Evolutionary conservation across 257 asterid genomes (phyloP), one percentile per base, ranked within the genome.

Genomic region (Nicotiana paniculata): DNA sequence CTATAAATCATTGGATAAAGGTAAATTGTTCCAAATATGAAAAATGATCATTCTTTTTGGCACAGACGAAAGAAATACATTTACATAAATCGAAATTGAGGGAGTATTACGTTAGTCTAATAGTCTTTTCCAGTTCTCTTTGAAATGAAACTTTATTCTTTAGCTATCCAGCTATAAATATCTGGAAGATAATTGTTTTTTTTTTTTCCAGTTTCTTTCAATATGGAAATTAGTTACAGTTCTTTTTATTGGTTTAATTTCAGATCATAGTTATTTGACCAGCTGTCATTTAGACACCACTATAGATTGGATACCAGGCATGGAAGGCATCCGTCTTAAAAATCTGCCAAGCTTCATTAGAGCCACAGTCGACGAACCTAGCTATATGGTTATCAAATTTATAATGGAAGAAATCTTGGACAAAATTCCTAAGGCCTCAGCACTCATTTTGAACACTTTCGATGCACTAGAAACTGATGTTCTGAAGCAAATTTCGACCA

Each of bases 301-400:
- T 1, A 46, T 88, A 21, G 88, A 86, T 68, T 88, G 86, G 89
- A 84, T 85, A 39, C 85, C 85, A 1, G 82, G 81, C 26, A 83
- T 88, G 90, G 26, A 88, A 46, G 80, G 13, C 12, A 79, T 88
- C 26, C 80, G 79, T 4, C 32, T 86, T 26, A 86, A 58, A 21
- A 84, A 88, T 48, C 69, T 88, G 6, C 89, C 89, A 9, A 86
- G 46, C 39, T 80, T 88, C 80, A 10, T 85, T 10, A 84, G 82
- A 64, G 68, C 85, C n/a, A 86, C 78, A 37, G 86, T 58, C 2
- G 1, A 77, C 6, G 81, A 88, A 55, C 86, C 89, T 1, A 86
- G 48, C 43, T 82, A 84, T 0, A 65, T 79, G 1, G 4, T 88
- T 53, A 0, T 75, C 4, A 61, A 82, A 4, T 85, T 72, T 54